Evolutionary conservation across 139 green algal genomes (phyloP).

Genomic region (Choricystis sp.): DNA sequence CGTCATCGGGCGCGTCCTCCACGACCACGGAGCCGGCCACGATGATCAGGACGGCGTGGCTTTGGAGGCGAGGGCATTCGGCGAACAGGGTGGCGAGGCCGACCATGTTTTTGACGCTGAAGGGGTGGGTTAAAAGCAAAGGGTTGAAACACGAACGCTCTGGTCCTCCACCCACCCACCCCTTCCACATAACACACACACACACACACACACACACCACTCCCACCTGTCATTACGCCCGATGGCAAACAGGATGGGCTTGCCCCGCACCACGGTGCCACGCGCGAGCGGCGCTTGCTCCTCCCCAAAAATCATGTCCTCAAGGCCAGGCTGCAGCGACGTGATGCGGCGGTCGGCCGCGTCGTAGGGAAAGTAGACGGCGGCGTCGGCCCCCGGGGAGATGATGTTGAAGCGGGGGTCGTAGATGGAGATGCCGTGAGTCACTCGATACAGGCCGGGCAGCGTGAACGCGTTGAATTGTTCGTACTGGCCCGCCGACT

Average conservation of each 20-base stretch:
- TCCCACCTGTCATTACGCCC: too few relatives aligned
- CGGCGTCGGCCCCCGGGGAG: slow-evolving; percentile 48
- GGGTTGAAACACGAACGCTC: too few relatives aligned
- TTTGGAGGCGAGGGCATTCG: slow-evolving; percentile 27
- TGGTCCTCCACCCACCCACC: too few relatives aligned
- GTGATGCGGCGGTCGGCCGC: slow-evolving; percentile 39
- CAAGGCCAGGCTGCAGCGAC: slow-evolving; percentile 38
- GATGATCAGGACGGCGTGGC: slow-evolving; percentile 58
- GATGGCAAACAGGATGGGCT: slow-evolving; percentile 76
- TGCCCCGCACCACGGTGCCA: slow-evolving; percentile 22
- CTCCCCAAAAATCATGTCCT: slow-evolving; percentile 47
- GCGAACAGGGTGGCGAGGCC: slow-evolving; percentile 54
- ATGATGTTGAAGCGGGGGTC: slow-evolving; percentile 80
- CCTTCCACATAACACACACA: too few relatives aligned
- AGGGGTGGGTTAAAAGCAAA: slow-evolving; percentile 65
- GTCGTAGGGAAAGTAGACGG: slow-evolving; percentile 67
- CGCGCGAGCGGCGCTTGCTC: slow-evolving; percentile 5
- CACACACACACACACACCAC: too few relatives aligned
- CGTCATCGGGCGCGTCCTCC: slow-evolving; percentile 31
- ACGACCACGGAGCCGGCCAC: slow-evolving; percentile 53
- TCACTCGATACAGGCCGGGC: slow-evolving; percentile 48
- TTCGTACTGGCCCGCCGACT: slow-evolving; percentile 65
- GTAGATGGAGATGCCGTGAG: slow-evolving; percentile 45
- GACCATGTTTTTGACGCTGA: slow-evolving; percentile 74
- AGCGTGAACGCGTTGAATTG: slow-evolving; percentile 55